Conservation (phyloP, 176 grass and related monocot species). For the Carex cristatella region DNA sequence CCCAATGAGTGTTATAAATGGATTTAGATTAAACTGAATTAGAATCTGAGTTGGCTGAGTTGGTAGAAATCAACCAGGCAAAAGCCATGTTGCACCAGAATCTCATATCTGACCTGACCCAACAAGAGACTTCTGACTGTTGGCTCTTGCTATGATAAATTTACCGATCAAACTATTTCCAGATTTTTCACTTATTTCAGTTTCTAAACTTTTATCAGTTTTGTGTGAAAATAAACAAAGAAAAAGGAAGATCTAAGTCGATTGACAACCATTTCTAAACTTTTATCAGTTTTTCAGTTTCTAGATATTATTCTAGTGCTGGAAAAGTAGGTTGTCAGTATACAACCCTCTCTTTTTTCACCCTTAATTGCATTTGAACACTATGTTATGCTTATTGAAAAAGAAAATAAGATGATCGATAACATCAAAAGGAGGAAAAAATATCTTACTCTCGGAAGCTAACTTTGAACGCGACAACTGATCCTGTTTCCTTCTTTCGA, state of each 20-base stretch:
- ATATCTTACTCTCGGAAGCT: constrained; percentile 81
- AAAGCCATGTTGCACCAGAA: not conserved
- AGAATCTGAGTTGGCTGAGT: not conserved
- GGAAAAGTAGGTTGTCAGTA: not conserved
- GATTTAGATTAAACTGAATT: not conserved
- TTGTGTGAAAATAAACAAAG: not conserved
- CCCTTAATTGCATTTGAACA: not conserved
- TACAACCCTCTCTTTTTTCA: not conserved
- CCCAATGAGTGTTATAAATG: not conserved
- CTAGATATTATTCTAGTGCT: not conserved
- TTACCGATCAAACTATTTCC: not conserved
- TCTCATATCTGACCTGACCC: not conserved
- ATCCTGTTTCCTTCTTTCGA: constrained; percentile 65
- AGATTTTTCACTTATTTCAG: not conserved
- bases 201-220: not conserved
- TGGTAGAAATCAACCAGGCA: not conserved
- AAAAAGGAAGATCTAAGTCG: not conserved
- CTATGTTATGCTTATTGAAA: not conserved
- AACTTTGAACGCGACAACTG: constrained; percentile 73
- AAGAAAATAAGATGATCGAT: not conserved
- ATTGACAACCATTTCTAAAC: not conserved
- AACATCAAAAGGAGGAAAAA: not conserved
- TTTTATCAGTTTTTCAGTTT: too few relatives aligned
- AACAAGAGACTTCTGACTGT: not conserved
- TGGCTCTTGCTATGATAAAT: not conserved